Conservation (phyloP, 2,329 filamentous ascomycete genomes). For the Cladophialophora chaetospira region DNA sequence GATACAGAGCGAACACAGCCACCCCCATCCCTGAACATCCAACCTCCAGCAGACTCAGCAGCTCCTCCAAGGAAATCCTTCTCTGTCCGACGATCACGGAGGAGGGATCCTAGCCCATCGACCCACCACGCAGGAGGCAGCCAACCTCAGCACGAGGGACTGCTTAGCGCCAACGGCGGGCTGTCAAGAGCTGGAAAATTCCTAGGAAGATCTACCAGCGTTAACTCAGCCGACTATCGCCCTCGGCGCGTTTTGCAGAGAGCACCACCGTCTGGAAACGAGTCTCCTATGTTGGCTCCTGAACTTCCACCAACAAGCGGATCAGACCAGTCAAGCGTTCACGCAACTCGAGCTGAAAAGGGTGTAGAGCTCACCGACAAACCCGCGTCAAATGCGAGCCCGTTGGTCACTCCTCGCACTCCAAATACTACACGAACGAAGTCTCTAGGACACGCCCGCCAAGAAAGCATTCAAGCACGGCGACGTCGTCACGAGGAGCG, state of each 20-base stretch:
- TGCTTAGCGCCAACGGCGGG: conserved; percentile 63
- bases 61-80: conserved; percentile 80
- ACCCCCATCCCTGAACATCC: conserved; percentile 77
- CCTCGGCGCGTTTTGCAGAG: conserved; percentile 60
- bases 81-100: conserved; percentile 69
- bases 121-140: conserved; percentile 59
- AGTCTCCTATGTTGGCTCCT: conserved; percentile 52
- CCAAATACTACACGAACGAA: conserved; percentile 71
- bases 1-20: conserved; percentile 64
- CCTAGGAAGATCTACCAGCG: conserved; percentile 83
- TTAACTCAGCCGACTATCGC: conserved; percentile 82
- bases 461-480: conserved; percentile 89
- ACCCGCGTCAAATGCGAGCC: conserved; percentile 55
- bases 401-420: conserved; percentile 56
- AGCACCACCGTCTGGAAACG: conserved; percentile 57
- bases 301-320: conserved; percentile 75
- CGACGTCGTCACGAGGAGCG: conserved; percentile 70
- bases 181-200: conserved; percentile 65
- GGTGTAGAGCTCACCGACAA: conserved; percentile 49
- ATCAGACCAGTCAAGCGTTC: conserved; percentile 70
- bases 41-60: conserved; percentile 68
- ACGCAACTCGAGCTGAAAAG: conserved; percentile 43
- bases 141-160: conserved; percentile 74
- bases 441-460: conserved; percentile 82
- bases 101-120: conserved; percentile 56